A percentile compares a stretch with the other conserved stretches of the same genome.
These are phyloP conservation scores for Ceratobasidium theobromae DNA, from an alignment of 1,284 basidiomycete genomes.

Conservation along the genomic window DNA sequence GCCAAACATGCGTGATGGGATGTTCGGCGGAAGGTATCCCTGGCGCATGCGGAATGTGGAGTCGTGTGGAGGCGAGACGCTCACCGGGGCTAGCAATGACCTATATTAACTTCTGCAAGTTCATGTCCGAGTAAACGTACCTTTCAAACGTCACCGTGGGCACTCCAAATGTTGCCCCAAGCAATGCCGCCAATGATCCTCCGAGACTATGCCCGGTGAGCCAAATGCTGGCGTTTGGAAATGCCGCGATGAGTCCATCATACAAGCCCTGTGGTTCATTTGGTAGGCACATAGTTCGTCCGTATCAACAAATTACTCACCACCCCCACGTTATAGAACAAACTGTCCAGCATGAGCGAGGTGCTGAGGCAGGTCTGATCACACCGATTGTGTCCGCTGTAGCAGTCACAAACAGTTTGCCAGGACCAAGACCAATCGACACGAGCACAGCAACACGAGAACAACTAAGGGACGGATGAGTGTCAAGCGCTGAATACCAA, in stretches of 20 bases:
- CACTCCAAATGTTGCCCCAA: conserved; percentile 89
- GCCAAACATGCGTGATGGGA: conserved; percentile 82
- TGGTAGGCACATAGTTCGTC: too few species aligned
- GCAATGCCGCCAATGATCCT: conserved; percentile 82
- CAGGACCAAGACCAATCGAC: conserved; percentile 88
- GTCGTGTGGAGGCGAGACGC: conserved; percentile 77
- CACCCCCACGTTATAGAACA: conserved; percentile 86
- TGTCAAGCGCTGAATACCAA: neutral
- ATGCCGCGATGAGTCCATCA: conserved; percentile 77
- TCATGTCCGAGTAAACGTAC: neutral
- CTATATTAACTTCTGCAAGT: conserved; percentile 38
- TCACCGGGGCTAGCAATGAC: conserved; percentile 95
- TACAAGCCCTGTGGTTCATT: too few species aligned
- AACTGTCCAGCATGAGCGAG: conserved; percentile 83
- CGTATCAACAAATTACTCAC: conserved; percentile 55
- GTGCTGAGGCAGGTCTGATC: conserved; percentile 80
- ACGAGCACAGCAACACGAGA: conserved; percentile 96
- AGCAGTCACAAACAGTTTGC: conserved; percentile 87
- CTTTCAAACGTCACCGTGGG: conserved; percentile 91
- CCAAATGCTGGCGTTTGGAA: conserved; percentile 89
- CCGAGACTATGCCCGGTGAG: conserved; percentile 88
- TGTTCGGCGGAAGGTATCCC: conserved; percentile 33
- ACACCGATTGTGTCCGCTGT: conserved; percentile 65
- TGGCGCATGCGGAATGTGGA: conserved; percentile 52
- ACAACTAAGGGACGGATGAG: conserved; percentile 51